These are phyloP conservation scores for Candida frijolesensis DNA, from an alignment of 1,139 yeast species.

Conservation along the genomic window DNA sequence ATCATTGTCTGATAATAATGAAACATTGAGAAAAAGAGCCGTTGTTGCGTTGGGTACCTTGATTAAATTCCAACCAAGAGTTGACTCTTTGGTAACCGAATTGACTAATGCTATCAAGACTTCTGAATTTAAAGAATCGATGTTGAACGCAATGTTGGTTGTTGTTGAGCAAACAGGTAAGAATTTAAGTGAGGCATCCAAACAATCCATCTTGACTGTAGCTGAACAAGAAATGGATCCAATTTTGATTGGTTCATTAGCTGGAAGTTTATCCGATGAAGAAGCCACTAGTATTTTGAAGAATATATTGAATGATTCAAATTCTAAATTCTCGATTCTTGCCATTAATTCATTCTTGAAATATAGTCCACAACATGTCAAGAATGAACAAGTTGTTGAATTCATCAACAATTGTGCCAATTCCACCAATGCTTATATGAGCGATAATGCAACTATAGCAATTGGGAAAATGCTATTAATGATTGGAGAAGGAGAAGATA, in stretches of 20 bases:
- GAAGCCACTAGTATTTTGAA: constrained; percentile 66
- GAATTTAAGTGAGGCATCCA: constrained; percentile 74
- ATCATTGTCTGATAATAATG: constrained; percentile 79
- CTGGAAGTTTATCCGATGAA: constrained; percentile 63
- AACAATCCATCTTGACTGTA: constrained; percentile 66
- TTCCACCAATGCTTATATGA: constrained; percentile 54
- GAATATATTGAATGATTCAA: constrained; percentile 58
- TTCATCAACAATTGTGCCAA: constrained; percentile 52
- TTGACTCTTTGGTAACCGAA: constrained; percentile 88
- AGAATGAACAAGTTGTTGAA: constrained; percentile 16
- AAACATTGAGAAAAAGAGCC: constrained; percentile 77
- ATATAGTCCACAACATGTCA: constrained; percentile 64
- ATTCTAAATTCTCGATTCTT: constrained; percentile 64
- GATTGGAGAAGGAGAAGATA: constrained; percentile 34
- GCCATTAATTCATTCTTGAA: constrained; percentile 79
- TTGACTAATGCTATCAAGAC: constrained; percentile 74
- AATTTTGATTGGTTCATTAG: constrained; percentile 73
- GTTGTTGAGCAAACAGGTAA: constrained; percentile 81
- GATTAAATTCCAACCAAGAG: constrained; percentile 88
- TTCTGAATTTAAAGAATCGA: constrained; percentile 70
- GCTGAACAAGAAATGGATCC: constrained; percentile 75
- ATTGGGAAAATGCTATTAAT: constrained; percentile 77
- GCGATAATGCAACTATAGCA: constrained; percentile 82
- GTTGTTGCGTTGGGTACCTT: constrained; percentile 87
- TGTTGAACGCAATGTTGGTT: constrained; percentile 83